Percentiles rank a stretch among this genome's conserved stretches.
Conservation (phyloP, 116 monocot species). For the Dioscorea cayenensis region DNA sequence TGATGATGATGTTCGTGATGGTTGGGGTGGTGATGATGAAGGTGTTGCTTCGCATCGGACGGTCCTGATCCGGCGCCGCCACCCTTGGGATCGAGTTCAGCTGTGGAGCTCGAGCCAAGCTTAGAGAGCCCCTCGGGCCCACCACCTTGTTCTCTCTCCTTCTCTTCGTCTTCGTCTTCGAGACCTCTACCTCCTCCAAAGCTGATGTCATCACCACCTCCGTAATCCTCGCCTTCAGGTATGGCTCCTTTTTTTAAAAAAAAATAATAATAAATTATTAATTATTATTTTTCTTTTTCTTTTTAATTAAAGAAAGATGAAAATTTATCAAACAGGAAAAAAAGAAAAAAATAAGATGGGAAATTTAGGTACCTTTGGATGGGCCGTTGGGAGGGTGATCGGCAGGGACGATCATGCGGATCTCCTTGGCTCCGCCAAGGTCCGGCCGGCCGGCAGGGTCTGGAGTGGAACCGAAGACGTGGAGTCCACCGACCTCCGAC, state of each 20-base stretch:
- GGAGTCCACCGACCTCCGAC: constrained; percentile 49
- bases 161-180: constrained; percentile 19
- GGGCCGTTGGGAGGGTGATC: constrained; percentile 18
- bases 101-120: constrained; percentile 46
- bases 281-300: neutral
- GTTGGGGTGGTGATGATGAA: neutral
- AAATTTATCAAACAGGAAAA: neutral
- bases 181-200: constrained; percentile 23
- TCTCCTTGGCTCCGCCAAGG: constrained; percentile 61
- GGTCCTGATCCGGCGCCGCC: constrained; percentile 9
- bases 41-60: neutral
- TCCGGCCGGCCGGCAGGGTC: constrained; percentile 12
- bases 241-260: constrained; percentile 1
- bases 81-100: constrained; percentile 32
- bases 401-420: constrained; percentile 71
- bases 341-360: neutral
- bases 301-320: too few relatives aligned
- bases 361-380: neutral
- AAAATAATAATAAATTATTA: too few relatives aligned
- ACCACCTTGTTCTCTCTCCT: constrained; percentile 4
- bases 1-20: constrained; percentile 5
- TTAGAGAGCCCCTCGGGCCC: constrained; percentile 29
- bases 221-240: constrained; percentile 12
- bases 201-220: constrained; percentile 16
- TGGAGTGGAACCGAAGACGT: constrained; percentile 16